These are phyloP conservation scores for Tieghemiomyces parasiticus DNA, from an alignment of 192 early-diverging fungal genomes.

Conservation along the genomic window DNA sequence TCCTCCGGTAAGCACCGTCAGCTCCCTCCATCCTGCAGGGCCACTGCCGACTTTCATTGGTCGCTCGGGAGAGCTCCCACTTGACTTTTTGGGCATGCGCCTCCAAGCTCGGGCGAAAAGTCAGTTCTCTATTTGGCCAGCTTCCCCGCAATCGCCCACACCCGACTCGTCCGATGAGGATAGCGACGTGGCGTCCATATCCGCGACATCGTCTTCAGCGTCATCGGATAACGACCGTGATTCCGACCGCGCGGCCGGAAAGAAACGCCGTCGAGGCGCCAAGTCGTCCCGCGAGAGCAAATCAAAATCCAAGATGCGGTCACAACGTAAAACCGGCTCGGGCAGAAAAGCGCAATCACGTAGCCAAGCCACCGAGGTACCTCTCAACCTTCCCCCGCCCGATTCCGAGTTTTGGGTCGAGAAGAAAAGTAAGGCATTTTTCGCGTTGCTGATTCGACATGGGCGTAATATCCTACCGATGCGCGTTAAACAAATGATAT, in stretches of 20 bases:
- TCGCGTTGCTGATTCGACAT: not conserved
- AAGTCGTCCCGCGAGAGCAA: slow-evolving; percentile 17
- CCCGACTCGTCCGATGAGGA: slow-evolving; percentile 30
- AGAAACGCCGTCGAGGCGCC: no score
- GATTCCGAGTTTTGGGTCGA: slow-evolving; percentile 43
- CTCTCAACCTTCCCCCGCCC: slow-evolving; percentile 10
- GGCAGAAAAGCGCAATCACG: not conserved
- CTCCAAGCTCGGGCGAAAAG: no score
- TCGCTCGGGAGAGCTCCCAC: no score
- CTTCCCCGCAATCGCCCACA: slow-evolving; percentile 20
- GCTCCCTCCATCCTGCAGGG: no score
- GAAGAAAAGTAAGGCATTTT: slow-evolving; percentile 25
- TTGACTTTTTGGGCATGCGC: no score
- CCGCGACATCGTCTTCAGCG: slow-evolving; percentile 12
- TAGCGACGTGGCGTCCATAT: slow-evolving; percentile 17
- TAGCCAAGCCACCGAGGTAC: not conserved
- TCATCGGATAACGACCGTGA: no score
- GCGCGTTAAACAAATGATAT: not conserved
- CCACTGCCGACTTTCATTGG: no score
- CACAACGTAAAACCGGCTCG: slow-evolving; percentile 13
- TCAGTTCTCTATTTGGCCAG: slow-evolving; percentile 36
- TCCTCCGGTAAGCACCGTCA: no score
- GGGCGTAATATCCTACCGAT: not conserved
- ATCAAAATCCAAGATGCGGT: slow-evolving; percentile 13
- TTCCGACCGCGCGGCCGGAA: slow-evolving; percentile 13